Evolutionary conservation across 768 basidiomycete genomes (phyloP).

Genomic region (Megacollybia marginata): DNA sequence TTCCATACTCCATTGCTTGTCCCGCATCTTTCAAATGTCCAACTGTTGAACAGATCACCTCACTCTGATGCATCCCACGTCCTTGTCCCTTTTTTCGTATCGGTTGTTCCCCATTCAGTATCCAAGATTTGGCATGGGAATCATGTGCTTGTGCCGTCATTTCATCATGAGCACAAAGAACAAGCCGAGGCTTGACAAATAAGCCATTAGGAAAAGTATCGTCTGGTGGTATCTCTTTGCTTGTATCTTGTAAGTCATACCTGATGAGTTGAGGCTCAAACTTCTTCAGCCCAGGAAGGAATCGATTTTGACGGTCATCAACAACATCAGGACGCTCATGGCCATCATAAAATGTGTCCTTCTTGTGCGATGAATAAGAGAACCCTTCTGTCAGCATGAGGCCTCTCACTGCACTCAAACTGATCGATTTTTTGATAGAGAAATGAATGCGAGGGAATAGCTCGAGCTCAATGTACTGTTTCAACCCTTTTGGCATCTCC

Average conservation of each 20-base stretch:
- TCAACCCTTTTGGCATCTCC: slow-evolving; percentile 11
- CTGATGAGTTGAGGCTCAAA: no score
- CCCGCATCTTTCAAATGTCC: slow-evolving; percentile 21
- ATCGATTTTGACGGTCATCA: slow-evolving; percentile 21
- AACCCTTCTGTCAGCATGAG: slow-evolving; percentile 18
- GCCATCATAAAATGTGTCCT: no score
- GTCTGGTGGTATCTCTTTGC: no score
- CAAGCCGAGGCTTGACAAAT: slow-evolving; percentile 9
- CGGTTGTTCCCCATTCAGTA: slow-evolving; percentile 10
- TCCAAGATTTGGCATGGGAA: slow-evolving; percentile 11
- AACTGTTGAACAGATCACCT: slow-evolving; percentile 26
- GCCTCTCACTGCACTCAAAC: slow-evolving; percentile 14
- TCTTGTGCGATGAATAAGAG: slow-evolving; percentile 18
- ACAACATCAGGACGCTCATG: slow-evolving; percentile 28
- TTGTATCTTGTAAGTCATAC: no score
- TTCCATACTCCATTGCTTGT: slow-evolving; percentile 23
- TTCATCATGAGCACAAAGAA: slow-evolving; percentile 28
- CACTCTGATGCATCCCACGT: slow-evolving; percentile 23
- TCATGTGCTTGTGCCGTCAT: slow-evolving; percentile 35
- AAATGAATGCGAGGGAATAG: slow-evolving; percentile 13
- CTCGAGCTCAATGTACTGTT: slow-evolving; percentile 16
- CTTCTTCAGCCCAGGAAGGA: slow-evolving; percentile 20
- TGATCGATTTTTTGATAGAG: slow-evolving; percentile 12
- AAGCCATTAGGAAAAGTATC: slow-evolving; percentile 17
- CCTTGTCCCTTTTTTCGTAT: slow-evolving; percentile 25